Base-by-base conservation (phyloP, 768 basidiomycete species). In the Mrakia gelida region DNA sequence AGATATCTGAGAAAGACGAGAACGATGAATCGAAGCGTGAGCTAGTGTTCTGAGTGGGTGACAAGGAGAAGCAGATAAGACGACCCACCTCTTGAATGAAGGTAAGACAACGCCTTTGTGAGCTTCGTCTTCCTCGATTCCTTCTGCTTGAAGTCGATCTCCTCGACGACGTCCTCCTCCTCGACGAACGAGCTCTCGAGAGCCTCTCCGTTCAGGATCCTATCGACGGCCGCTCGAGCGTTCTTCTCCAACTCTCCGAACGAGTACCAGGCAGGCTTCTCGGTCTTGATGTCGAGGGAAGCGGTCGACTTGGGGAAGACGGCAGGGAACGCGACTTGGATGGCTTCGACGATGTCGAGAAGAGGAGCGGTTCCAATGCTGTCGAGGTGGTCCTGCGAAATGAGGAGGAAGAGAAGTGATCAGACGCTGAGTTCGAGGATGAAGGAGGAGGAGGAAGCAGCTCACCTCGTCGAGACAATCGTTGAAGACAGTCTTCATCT, bases 51-150 rank as follows among this genome's bases (percentile, higher is more conserved):
- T 45, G 45, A 16, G 15, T 5, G 30, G 21, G 71, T 74, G 18
- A 71, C 45, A 68, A 11, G 13, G 65, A 18, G 73, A 65, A 75
- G 79, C n/a, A n/a, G n/a, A n/a, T n/a, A n/a, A n/a, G 11, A 56
- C 71, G 10, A 80, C 87, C 80, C 80, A 91, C 94, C 93, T 86
- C 90, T 87, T 32, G 95, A 93, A 83, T 98, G 95, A 73, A 96
- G 86, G 83, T 89, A 97, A 10, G 93, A 90, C 65, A 97, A 83
- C 0, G 93, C 91, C 61, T 91, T 90, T 3, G 95, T 97, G 79
- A 97, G 83, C 32, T 91, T 91, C 41, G 80, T 80, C 54, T 30
- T n/a, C 34, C 80, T 34, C 76, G 62, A 49, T 26, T 38, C 68
- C 76, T 78, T 63, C 67, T 70, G 49, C 78, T 52, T 80, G 9